phyloP scores from a whole-genome alignment of 805 yeast species.

The Starmera pachycereana region DNA sequence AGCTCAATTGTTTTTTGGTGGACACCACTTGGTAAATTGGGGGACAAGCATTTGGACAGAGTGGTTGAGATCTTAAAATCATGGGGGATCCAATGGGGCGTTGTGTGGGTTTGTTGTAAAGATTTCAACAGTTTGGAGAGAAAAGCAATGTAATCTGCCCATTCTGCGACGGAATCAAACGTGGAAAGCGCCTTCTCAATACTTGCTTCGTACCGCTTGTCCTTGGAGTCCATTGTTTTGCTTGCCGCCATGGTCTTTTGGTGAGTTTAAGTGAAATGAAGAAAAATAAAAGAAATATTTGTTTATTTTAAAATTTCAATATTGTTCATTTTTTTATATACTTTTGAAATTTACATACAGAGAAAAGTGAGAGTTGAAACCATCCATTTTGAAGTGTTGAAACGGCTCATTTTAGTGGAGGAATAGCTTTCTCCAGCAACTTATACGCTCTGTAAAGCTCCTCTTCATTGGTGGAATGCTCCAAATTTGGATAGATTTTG shows the following conservation, averaged over 20 bases:
- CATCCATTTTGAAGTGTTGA: too few relatives aligned
- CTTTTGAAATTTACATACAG: too few relatives aligned
- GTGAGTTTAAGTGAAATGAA: background rate
- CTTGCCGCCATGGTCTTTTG: background rate
- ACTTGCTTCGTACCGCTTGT: constrained; percentile 55
- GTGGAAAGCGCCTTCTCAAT: constrained; percentile 63
- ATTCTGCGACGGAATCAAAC: constrained; percentile 81
- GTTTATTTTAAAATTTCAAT: too few relatives aligned
- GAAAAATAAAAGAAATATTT: background rate
- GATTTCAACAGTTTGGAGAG: constrained; percentile 72
- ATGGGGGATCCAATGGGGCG: constrained; percentile 52
- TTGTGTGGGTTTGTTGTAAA: constrained; percentile 34
- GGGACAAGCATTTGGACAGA: constrained; percentile 70
- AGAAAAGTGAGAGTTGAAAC: background rate
- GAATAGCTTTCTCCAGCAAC: constrained; percentile 28
- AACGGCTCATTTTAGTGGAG: constrained; percentile 1
- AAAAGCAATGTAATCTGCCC: constrained; percentile 97
- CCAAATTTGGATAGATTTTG: constrained; percentile 50
- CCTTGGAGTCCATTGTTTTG: constrained; percentile 39
- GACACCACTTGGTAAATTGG: constrained; percentile 87
- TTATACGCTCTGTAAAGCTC: constrained; percentile 49
- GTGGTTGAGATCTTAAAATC: constrained; percentile 57
- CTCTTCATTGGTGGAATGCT: constrained; percentile 56
- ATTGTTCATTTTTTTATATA: too few relatives aligned
- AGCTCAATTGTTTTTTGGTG: constrained; percentile 81